A percentile compares a stretch with the other conserved stretches of the same genome.
phyloP scores from a whole-genome alignment of 106 monocot genomes.

The Narthecium ossifragum region DNA sequence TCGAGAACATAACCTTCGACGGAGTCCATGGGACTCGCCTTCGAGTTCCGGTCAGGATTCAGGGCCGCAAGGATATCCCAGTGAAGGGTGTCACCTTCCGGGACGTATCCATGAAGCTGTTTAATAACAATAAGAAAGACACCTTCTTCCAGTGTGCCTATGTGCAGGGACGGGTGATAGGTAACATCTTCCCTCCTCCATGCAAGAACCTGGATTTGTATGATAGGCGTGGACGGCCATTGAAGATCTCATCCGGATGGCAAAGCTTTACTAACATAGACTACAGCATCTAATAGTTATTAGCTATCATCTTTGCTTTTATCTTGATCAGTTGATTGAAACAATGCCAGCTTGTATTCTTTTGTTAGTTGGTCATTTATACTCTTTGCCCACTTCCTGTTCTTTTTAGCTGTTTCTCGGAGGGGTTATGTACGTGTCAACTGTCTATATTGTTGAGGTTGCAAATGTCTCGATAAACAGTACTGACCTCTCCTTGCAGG shows the following conservation, averaged over 20 bases:
- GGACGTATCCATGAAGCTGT: slow-evolving; percentile 25
- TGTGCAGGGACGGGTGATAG: slow-evolving; percentile 41
- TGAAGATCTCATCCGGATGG: slow-evolving; percentile 20
- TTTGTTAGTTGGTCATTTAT: too few species aligned
- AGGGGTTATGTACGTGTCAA: too few species aligned
- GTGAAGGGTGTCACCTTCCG: slow-evolving; percentile 36
- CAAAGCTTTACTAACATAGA: slow-evolving; percentile 37
- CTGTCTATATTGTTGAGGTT: too few species aligned
- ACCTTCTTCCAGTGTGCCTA: slow-evolving; percentile 52
- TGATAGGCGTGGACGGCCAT: slow-evolving; percentile 34
- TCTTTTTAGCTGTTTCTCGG: neutral
- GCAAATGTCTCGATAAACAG: too few species aligned
- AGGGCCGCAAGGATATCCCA: slow-evolving; percentile 53
- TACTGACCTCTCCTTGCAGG: too few species aligned
- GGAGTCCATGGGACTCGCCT: slow-evolving; percentile 37
- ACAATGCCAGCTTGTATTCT: neutral
- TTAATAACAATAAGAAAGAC: slow-evolving; percentile 25
- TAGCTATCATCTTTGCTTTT: too few species aligned
- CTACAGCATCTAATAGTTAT: slow-evolving; percentile 29
- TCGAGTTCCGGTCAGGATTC: slow-evolving; percentile 41
- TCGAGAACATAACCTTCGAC: slow-evolving; percentile 30
- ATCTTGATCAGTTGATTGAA: too few species aligned
- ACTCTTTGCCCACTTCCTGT: too few species aligned
- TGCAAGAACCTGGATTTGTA: slow-evolving; percentile 58
- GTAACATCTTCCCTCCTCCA: slow-evolving; percentile 36